Evolutionary conservation across 2,329 filamentous ascomycete genomes (phyloP).

Genomic region (Lomentospora prolificans): DNA sequence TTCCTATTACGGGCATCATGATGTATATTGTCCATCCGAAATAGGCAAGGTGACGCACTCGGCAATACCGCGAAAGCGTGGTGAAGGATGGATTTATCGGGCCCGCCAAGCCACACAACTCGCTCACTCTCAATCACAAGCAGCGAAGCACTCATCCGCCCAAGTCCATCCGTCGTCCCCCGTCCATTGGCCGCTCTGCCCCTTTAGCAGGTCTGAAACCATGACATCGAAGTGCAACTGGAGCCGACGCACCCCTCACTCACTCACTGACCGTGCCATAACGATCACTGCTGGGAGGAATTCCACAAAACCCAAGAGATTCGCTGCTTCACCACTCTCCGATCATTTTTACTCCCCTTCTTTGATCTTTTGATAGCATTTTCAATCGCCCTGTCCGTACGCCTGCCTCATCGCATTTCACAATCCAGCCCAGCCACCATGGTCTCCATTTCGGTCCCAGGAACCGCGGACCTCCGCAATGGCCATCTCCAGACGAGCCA

Average conservation of each 20-base stretch:
- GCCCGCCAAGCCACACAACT: no score
- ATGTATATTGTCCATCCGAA: background rate
- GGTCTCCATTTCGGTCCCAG: background rate
- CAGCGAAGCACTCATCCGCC: no score
- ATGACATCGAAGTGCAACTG: no score
- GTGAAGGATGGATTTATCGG: no score
- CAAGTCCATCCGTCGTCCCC: background rate
- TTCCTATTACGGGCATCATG: background rate
- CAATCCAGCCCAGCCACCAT: background rate
- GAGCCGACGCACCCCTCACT: no score
- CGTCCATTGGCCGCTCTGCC: no score
- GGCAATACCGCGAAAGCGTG: background rate
- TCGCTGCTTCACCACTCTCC: background rate
- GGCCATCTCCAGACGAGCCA: constrained; percentile 1
- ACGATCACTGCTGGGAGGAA: no score
- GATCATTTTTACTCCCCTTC: background rate
- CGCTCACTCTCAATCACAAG: no score
- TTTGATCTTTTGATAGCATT: background rate
- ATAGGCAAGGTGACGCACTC: constrained; percentile 5
- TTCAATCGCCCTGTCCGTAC: background rate
- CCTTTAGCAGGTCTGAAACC: no score
- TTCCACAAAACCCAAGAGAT: background rate
- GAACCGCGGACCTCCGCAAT: background rate
- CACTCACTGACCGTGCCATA: no score
- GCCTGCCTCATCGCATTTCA: background rate